Evolutionary conservation across 257 asterid species (phyloP).

Genomic region (Petunia axillaris): DNA sequence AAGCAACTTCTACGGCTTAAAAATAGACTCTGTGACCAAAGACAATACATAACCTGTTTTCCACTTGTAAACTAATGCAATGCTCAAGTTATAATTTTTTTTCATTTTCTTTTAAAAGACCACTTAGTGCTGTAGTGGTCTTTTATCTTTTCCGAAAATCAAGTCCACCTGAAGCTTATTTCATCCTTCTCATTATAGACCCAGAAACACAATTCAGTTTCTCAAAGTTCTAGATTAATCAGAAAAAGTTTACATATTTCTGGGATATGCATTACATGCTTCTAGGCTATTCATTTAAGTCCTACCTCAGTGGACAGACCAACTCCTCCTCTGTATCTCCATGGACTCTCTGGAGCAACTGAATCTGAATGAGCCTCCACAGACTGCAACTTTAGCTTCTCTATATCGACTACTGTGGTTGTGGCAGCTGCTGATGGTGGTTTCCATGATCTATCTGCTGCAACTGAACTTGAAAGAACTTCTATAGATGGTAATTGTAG

Average conservation of each 20-base stretch:
- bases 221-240: neutral
- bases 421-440: constrained; percentile 41
- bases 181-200: neutral
- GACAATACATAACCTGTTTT: neutral
- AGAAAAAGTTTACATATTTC: neutral
- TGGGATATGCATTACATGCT: neutral
- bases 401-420: constrained; percentile 64
- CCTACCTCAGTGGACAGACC: constrained; percentile 66
- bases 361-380: constrained; percentile 61
- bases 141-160: neutral
- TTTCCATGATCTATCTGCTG: constrained; percentile 62
- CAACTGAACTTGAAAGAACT: constrained; percentile 48
- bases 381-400: constrained; percentile 53
- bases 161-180: constrained; percentile 6
- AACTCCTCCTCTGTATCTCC: constrained; percentile 55
- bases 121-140: neutral
- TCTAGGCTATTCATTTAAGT: neutral
- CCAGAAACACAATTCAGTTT: neutral
- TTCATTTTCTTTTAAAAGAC: neutral
- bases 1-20: neutral
- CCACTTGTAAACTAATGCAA: neutral
- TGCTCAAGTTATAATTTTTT: neutral
- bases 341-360: constrained; percentile 45
- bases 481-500: constrained; percentile 59
- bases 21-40: constrained; percentile 9